Evolutionary conservation across 2,329 filamentous ascomycete species (phyloP).

Genomic region (Ceratocystiopsis brevicomis): DNA sequence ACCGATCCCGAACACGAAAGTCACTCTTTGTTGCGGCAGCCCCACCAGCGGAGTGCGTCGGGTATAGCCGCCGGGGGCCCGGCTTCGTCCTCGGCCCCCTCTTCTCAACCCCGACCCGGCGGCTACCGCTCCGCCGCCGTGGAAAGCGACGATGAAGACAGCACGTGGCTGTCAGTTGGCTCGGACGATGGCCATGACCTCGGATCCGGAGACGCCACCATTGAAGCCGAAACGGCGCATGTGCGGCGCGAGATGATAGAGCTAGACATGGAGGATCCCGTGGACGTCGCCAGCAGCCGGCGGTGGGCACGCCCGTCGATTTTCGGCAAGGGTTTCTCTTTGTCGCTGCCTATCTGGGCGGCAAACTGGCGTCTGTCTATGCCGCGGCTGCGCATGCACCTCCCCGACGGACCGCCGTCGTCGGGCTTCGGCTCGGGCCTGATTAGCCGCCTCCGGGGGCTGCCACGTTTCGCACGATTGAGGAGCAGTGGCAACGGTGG

Average conservation of each 20-base stretch:
- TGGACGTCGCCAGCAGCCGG: conserved; percentile 12
- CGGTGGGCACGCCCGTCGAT: conserved; percentile 20
- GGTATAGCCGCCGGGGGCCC: conserved; percentile 11
- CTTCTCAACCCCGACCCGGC: conserved; percentile 18
- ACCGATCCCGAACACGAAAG: conserved; percentile 43
- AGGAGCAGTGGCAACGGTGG: background rate
- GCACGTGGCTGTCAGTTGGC: conserved; percentile 28
- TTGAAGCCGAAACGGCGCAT: conserved; percentile 37
- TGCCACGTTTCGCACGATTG: conserved; percentile 2
- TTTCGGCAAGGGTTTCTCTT: conserved; percentile 35
- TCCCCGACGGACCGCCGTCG: conserved; percentile 11
- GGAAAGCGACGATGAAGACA: conserved; percentile 52
- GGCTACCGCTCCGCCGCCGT: conserved; percentile 69
- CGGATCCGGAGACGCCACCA: background rate
- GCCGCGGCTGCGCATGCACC: conserved; percentile 28
- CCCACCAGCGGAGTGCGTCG: conserved; percentile 23
- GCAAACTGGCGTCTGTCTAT: conserved; percentile 29
- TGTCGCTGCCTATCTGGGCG: conserved; percentile 35
- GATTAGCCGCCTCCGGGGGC: conserved; percentile 1
- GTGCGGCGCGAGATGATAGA: conserved; percentile 72
- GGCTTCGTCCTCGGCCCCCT: conserved; percentile 12
- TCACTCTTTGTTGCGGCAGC: conserved; percentile 48
- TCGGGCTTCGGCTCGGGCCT: conserved; percentile 9
- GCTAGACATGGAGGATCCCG: conserved; percentile 64
- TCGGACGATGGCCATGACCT: conserved; percentile 24